These are phyloP conservation scores for Aspergillus viridinutans DNA, from an alignment of 2,329 filamentous ascomycete genomes.

Conservation along the genomic window DNA sequence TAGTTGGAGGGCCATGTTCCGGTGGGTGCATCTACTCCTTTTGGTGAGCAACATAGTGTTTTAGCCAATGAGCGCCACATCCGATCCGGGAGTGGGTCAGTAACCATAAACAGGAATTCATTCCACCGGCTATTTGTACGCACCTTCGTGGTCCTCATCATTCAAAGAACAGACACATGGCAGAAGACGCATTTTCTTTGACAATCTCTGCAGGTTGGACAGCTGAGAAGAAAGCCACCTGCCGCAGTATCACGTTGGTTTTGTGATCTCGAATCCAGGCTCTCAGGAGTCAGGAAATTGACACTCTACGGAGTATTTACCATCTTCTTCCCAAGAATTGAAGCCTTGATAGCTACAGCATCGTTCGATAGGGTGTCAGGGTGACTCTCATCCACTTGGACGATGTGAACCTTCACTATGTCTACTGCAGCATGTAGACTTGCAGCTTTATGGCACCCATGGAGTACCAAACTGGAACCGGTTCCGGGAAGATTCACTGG, in stretches of 20 bases:
- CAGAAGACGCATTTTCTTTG: no score
- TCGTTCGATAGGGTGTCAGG: background rate
- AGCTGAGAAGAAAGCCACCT: no score
- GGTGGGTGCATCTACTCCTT: background rate
- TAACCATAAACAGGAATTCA: background rate
- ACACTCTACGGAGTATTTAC: no score
- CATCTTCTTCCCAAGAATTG: background rate
- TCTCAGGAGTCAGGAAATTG: no score
- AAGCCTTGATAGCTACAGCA: background rate
- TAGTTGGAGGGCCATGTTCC: background rate
- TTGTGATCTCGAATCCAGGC: no score
- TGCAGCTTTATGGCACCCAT: no score
- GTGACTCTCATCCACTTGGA: no score
- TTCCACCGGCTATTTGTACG: background rate
- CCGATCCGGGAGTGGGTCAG: background rate
- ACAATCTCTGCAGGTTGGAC: no score
- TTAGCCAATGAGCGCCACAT: background rate
- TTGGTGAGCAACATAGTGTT: background rate
- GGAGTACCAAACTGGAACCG: no score
- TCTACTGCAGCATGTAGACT: no score
- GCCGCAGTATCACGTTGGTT: no score
- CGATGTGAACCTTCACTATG: background rate
- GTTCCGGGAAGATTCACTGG: no score
- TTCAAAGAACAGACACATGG: background rate
- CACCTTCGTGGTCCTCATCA: background rate